Conservation (phyloP, 306 rosid genomes). For the Gastrolobium villosum region DNA sequence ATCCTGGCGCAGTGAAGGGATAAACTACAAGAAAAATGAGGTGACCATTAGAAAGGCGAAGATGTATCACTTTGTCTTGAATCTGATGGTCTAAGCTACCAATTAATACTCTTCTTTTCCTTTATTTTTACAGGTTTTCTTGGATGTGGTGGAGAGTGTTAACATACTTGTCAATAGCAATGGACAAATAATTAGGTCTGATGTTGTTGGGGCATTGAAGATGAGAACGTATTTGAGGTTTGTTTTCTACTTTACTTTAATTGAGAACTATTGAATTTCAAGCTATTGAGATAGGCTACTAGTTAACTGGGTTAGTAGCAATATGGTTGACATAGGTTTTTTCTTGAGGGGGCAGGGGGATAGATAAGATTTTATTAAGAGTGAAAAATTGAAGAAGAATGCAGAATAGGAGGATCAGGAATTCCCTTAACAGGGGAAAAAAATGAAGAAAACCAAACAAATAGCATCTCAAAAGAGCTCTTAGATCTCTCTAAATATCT, state of each 20-base stretch:
- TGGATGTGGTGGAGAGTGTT: conserved; percentile 99
- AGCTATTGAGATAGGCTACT: conserved; percentile 40
- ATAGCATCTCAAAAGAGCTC: background rate
- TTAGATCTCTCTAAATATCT: background rate
- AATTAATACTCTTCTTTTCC: conserved; percentile 38
- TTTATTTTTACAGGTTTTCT: conserved; percentile 74
- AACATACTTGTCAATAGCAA: conserved; percentile 98
- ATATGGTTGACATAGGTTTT: conserved; percentile 27
- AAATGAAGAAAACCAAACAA: background rate
- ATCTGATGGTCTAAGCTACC: conserved; percentile 30
- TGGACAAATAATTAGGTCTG: conserved; percentile 97
- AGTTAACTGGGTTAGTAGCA: conserved; percentile 28
- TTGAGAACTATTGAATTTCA: conserved; percentile 31
- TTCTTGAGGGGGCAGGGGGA: background rate
- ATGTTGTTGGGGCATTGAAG: conserved; percentile 97
- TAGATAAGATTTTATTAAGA: background rate
- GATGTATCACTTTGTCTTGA: conserved; percentile 1
- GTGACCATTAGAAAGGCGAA: conserved; percentile 46
- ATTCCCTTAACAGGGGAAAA: background rate
- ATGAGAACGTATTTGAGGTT: conserved; percentile 99
- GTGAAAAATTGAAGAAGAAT: background rate
- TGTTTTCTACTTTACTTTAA: conserved; percentile 44
- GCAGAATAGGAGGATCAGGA: conserved; percentile 8
- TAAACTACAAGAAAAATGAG: conserved; percentile 96
- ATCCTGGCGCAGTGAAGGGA: conserved; percentile 99